Evolutionary conservation across 176 grass and related monocot species (phyloP).

Genomic region (Musa troglodytarum): DNA sequence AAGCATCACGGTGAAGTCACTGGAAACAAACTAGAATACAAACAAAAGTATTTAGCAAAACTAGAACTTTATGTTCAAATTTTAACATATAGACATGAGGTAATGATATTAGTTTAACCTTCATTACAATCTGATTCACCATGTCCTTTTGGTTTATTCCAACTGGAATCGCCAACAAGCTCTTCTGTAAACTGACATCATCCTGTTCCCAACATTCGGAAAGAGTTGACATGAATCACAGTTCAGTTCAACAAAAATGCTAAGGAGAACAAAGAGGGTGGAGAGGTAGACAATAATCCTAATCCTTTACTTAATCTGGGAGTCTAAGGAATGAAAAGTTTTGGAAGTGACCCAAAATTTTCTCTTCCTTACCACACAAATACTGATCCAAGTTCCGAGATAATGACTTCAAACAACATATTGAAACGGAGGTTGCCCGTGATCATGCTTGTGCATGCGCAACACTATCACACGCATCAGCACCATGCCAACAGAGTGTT

Average conservation of each 20-base stretch:
- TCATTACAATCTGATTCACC: conserved; percentile 12
- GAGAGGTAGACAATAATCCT: not conserved
- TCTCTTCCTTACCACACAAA: too few species aligned
- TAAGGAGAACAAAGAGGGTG: not conserved
- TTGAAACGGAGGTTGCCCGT: too few species aligned
- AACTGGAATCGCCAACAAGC: not conserved
- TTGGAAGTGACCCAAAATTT: too few species aligned
- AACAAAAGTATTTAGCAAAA: too few species aligned
- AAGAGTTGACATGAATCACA: not conserved
- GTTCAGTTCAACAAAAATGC: not conserved
- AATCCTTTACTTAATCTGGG: not conserved
- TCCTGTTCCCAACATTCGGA: not conserved
- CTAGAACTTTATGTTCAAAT: not conserved
- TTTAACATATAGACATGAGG: not conserved
- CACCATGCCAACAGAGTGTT: too few species aligned
- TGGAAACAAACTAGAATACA: not conserved
- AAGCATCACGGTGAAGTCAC: conserved; percentile 4
- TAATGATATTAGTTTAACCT: not conserved
- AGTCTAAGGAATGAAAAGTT: too few species aligned
- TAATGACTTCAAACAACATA: too few species aligned
- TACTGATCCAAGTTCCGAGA: too few species aligned
- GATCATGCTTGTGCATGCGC: too few species aligned
- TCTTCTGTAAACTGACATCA: not conserved
- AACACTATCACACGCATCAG: too few species aligned
- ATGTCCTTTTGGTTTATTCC: conserved; percentile 2